Base-by-base conservation (phyloP, 75 land plant species). In the Pseudotsuga menziesii region DNA sequence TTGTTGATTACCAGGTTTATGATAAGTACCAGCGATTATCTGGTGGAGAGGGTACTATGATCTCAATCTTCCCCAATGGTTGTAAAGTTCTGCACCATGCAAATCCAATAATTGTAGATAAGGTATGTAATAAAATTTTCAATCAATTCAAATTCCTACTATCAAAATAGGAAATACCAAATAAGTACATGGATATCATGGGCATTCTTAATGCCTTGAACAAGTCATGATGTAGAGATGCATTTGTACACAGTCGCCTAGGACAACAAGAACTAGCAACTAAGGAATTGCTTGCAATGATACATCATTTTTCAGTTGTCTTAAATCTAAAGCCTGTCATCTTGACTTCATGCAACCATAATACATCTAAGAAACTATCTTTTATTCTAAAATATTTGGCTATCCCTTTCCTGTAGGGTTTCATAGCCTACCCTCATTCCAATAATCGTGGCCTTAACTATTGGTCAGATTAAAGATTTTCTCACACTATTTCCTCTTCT, bases 21-120 rank as follows among this genome's bases (percentile, higher is more conserved):
- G 88, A 86, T 61, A 84, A 59, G 66, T 69, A 77, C 29, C 29
- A 56, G 26, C 56, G 61, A 6, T 35, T 86, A 27, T 77, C 88
- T 72, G 88, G 88, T 36, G 88, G 88, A 27, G 83, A 86, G 73
- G 88, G 88, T 69, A 86, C 86, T 41, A 35, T 86, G 55, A 84
- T 86, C 27, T 74, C 86, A 44, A 48, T 86, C 58, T 86, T 83
- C 54, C 88, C 88, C 19, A 86, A 86, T 77, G 88, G 88, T 25
- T 83, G 87, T 57, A 75, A 62, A 62, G 81, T 70, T 57, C 77
- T 86, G n/a, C 56, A 59, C 57, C 48, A 80, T 66, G 86, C 80
- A 56, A 74, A 77, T 32, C 80, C 86, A 44, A 54, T 63, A 25
- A 60, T 84, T 60, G 15, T 86, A 29, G 58, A 52, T 8, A 83